phyloP scores from a whole-genome alignment of 1,284 basidiomycete genomes.

The Puccinia sorghi region DNA sequence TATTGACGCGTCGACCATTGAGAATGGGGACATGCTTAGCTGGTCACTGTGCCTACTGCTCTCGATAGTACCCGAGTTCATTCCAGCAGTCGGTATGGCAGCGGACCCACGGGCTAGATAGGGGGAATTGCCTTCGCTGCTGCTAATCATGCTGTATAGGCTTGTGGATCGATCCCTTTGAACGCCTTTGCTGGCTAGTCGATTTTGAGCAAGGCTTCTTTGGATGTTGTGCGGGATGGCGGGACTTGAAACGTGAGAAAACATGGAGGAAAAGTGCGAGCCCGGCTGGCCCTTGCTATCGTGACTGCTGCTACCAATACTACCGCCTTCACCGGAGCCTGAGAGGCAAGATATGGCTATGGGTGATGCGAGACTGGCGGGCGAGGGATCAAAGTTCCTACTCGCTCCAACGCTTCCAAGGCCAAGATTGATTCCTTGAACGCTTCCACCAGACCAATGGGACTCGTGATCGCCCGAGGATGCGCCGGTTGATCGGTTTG shows the following conservation, averaged over 20 bases:
- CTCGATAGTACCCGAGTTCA: neutral
- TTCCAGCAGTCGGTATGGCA: conserved; percentile 1
- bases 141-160: conserved; percentile 18
- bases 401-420: neutral
- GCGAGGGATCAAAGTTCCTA: neutral
- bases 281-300: conserved; percentile 27
- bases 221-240: conserved; percentile 34
- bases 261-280: conserved; percentile 33
- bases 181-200: neutral
- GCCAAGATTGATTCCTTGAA: conserved; percentile 1
- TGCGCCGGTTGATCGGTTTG: neutral
- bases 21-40: conserved; percentile 43
- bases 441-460: conserved; percentile 33
- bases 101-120: neutral
- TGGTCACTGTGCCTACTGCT: conserved; percentile 41
- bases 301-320: conserved; percentile 37
- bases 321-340: conserved; percentile 15
- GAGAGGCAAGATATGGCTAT: conserved; percentile 29
- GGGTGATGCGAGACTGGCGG: conserved; percentile 35
- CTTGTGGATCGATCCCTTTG: conserved; percentile 34
- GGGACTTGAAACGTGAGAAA: conserved; percentile 18
- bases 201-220: neutral
- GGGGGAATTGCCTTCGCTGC: conserved; percentile 24
- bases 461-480: conserved; percentile 14
- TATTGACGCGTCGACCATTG: conserved; percentile 20